A percentile compares a stretch with the other conserved stretches of the same genome.
Evolutionary conservation across 2,329 filamentous ascomycete genomes (phyloP).

Genomic region (Venturia nashicola): DNA sequence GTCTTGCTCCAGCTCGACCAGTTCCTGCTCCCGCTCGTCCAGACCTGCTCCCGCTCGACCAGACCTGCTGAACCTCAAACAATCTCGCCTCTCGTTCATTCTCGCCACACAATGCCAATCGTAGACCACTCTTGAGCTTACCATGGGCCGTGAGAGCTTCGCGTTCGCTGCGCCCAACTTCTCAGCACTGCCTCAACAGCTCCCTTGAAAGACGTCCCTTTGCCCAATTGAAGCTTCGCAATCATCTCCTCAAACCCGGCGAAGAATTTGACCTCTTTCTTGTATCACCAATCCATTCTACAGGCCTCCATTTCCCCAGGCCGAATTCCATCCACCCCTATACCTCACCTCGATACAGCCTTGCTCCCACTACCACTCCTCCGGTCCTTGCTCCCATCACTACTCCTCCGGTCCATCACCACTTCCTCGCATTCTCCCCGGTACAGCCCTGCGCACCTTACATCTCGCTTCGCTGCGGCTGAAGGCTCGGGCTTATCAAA

Average conservation of each 20-base stretch:
- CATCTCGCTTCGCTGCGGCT: background rate
- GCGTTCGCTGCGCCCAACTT: slow-evolving; percentile 1
- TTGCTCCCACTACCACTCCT: background rate
- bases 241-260: background rate
- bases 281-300: background rate
- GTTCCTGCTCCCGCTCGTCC: no score
- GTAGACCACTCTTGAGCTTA: background rate
- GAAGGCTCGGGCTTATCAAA: background rate
- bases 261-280: no score
- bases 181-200: background rate
- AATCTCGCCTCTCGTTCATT: background rate
- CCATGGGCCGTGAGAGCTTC: background rate
- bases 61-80: background rate
- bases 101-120: background rate
- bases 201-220: background rate
- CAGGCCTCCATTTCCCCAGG: no score
- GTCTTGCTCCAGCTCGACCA: no score
- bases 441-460: background rate
- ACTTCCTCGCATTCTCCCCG: background rate
- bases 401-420: background rate
- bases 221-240: background rate
- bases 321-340: background rate
- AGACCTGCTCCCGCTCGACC: no score
- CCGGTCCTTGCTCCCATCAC: no score
- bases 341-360: background rate